phyloP scores from a whole-genome alignment of 1,139 yeast species.

The Suhomyces guaymorum region DNA sequence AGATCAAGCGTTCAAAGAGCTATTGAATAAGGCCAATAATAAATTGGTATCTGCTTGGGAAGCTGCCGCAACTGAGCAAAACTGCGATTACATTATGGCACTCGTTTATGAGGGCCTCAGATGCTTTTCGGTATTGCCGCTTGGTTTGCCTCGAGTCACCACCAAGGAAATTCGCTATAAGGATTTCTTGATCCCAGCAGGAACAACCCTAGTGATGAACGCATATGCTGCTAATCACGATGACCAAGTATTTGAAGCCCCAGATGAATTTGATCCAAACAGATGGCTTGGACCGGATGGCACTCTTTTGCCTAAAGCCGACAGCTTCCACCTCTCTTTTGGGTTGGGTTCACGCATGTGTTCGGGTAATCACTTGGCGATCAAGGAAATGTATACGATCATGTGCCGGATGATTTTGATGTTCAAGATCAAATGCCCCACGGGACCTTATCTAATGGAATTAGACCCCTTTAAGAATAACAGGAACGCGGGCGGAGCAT shows the following conservation, averaged over 20 bases:
- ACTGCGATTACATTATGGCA: slow-evolving; percentile 55
- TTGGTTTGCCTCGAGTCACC: slow-evolving; percentile 63
- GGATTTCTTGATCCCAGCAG: slow-evolving; percentile 48
- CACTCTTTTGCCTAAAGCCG: slow-evolving; percentile 7
- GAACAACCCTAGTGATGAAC: slow-evolving; percentile 63
- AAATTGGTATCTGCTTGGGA: slow-evolving; percentile 48
- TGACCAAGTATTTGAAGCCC: slow-evolving; percentile 42
- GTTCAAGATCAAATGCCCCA: slow-evolving; percentile 46
- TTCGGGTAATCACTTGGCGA: slow-evolving; percentile 63
- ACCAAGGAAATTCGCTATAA: slow-evolving; percentile 48
- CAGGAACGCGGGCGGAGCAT: slow-evolving; percentile 52
- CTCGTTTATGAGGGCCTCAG: slow-evolving; percentile 64
- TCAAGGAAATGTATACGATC: slow-evolving; percentile 57
- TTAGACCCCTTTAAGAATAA: slow-evolving; percentile 53
- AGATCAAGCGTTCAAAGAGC: slow-evolving; percentile 35
- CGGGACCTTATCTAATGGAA: slow-evolving; percentile 34
- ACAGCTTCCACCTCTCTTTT: slow-evolving; percentile 53
- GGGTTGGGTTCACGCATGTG: slow-evolving; percentile 75
- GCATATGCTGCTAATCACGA: slow-evolving; percentile 76
- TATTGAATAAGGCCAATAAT: slow-evolving; percentile 33
- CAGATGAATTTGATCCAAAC: slow-evolving; percentile 56
- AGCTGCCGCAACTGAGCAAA: slow-evolving; percentile 34
- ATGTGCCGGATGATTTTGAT: slow-evolving; percentile 34
- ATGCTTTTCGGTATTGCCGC: slow-evolving; percentile 64
- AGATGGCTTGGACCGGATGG: slow-evolving; percentile 49